Percentiles rank a stretch among this genome's conserved stretches.
Conservation (phyloP, 768 basidiomycete genomes). For the Russula abietina region DNA sequence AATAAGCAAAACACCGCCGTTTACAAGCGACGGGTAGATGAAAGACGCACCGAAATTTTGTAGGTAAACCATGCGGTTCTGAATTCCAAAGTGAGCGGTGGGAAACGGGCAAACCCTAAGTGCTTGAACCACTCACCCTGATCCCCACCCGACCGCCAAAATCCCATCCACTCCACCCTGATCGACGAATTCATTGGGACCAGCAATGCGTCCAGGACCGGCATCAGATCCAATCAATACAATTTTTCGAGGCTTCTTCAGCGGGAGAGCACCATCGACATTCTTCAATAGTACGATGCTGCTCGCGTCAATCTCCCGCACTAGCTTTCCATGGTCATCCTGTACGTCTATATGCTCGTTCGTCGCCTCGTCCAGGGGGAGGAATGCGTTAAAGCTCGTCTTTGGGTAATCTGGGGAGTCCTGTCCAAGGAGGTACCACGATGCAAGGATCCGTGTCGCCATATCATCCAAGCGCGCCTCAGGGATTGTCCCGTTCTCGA, state of each 20-base stretch:
- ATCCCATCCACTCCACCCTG: conserved; percentile 47
- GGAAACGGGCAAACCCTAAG: too few relatives aligned
- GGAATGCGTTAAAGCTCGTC: too few relatives aligned
- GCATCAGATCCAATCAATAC: conserved; percentile 56
- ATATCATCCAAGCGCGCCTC: conserved; percentile 50
- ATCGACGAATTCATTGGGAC: conserved; percentile 46
- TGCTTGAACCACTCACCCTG: conserved; percentile 38
- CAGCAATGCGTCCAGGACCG: conserved; percentile 35
- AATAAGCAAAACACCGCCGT: background rate
- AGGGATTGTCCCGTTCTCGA: conserved; percentile 67
- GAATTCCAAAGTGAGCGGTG: conserved; percentile 19
- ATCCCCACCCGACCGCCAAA: conserved; percentile 91
- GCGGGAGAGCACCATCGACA: conserved; percentile 46
- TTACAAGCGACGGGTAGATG: background rate
- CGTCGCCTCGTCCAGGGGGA: conserved; percentile 42
- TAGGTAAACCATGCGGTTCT: conserved; percentile 63
- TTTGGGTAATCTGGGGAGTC: conserved; percentile 57
- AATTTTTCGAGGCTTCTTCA: conserved; percentile 53
- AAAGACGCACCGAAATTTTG: conserved; percentile 48
- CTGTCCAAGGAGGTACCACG: conserved; percentile 63
- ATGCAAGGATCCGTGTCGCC: conserved; percentile 67
- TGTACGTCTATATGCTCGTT: conserved; percentile 66
- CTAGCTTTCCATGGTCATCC: conserved; percentile 58
- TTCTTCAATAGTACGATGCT: conserved; percentile 78
- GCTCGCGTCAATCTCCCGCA: conserved; percentile 67